Evolutionary conservation across 139 green algal genomes (phyloP).

Genomic region (Micromonas commoda): DNA sequence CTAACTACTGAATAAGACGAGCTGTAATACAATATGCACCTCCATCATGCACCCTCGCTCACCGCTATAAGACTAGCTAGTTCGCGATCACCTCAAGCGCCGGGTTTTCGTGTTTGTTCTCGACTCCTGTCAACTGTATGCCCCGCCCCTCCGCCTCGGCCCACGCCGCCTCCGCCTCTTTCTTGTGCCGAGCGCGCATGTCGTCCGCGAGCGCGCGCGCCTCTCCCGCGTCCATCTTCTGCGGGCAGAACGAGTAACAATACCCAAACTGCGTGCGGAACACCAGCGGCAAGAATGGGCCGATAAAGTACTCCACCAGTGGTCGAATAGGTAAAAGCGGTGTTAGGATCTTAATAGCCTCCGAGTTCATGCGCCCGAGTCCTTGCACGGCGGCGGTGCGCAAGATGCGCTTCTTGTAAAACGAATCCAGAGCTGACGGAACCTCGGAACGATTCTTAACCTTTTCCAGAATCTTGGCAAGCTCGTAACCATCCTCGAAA

Average conservation of each 20-base stretch:
- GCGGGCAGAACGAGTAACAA: conserved; percentile 19
- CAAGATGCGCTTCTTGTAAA: neutral
- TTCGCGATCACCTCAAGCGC: too few species aligned
- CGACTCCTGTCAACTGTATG: too few species aligned
- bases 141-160: neutral
- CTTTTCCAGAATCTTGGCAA: neutral
- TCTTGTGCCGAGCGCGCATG: neutral
- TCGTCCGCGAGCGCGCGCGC: neutral
- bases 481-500: conserved; percentile 22
- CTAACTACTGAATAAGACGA: too few species aligned
- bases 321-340: conserved; percentile 9
- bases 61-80: too few species aligned
- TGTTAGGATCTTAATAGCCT: conserved; percentile 25
- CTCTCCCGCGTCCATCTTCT: neutral
- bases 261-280: conserved; percentile 17
- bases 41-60: too few species aligned
- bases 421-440: neutral
- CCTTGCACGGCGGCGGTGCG: conserved; percentile 17
- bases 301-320: conserved; percentile 1
- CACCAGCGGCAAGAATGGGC: conserved; percentile 1
- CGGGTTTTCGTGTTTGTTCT: too few species aligned
- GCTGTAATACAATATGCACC: too few species aligned
- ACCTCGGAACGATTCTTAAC: neutral
- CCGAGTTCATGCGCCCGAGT: conserved; percentile 11
- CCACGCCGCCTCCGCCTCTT: neutral